These are phyloP conservation scores for Eremomyces bilateralis DNA, from an alignment of 495 filamentous ascomycete genomes.

Conservation along the genomic window DNA sequence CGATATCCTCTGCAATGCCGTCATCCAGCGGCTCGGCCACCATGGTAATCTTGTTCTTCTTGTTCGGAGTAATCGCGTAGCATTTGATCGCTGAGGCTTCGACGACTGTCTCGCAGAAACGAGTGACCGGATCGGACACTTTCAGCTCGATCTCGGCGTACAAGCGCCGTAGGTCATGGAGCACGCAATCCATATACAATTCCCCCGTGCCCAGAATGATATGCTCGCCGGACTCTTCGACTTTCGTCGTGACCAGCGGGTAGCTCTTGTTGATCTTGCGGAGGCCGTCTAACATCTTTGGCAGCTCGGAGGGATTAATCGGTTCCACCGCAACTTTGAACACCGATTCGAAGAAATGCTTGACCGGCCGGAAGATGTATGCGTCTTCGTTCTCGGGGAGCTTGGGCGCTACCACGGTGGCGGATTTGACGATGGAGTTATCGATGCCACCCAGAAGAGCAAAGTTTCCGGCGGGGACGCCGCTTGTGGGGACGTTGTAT, in stretches of 20 bases:
- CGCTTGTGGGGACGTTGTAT: slow-evolving; percentile 77
- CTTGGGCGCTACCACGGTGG: slow-evolving; percentile 71
- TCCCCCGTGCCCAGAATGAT: slow-evolving; percentile 88
- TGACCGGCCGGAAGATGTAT: slow-evolving; percentile 80
- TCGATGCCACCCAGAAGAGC: slow-evolving; percentile 80
- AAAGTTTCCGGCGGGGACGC: slow-evolving; percentile 90
- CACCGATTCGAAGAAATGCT: slow-evolving; percentile 91
- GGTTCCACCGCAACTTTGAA: slow-evolving; percentile 97
- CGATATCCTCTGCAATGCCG: slow-evolving; percentile 89
- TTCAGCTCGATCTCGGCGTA: slow-evolving; percentile 99
- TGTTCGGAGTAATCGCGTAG: slow-evolving; percentile 92
- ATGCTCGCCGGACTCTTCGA: slow-evolving; percentile 97
- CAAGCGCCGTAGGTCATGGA: slow-evolving; percentile 77
- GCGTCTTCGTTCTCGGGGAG: slow-evolving; percentile 74
- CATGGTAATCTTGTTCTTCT: slow-evolving; percentile 99
- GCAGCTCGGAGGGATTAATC: slow-evolving; percentile 94
- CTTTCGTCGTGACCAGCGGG: slow-evolving; percentile 84
- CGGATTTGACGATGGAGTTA: slow-evolving; percentile 95
- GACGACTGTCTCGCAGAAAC: slow-evolving; percentile 96
- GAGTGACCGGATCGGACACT: slow-evolving; percentile 90
- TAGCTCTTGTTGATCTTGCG: slow-evolving; percentile 96
- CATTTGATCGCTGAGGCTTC: slow-evolving; percentile 95
- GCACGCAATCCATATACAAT: slow-evolving; percentile 95
- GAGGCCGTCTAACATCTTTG: slow-evolving; percentile 95
- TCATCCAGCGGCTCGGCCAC: slow-evolving; percentile 86